phyloP scores from a whole-genome alignment of 495 filamentous ascomycete genomes.

The Chlorociboria aeruginascens region DNA sequence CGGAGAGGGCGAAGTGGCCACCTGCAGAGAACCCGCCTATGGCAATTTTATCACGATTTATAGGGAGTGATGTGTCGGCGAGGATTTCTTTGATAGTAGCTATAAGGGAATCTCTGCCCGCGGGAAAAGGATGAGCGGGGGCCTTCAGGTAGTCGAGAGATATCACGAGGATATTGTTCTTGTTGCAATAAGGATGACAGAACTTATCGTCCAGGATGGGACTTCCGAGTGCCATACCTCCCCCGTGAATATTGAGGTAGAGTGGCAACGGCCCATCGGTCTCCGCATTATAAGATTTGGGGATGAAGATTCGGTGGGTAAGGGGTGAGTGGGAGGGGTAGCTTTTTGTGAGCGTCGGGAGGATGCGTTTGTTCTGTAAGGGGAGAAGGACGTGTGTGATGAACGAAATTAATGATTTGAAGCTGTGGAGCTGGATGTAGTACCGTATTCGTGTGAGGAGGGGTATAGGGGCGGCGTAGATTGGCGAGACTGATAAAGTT shows the following conservation, averaged over 20 bases:
- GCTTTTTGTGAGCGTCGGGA: conserved; percentile 18
- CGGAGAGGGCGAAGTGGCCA: conserved; percentile 23
- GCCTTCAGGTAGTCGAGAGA: conserved; percentile 27
- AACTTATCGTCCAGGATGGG: conserved; percentile 24
- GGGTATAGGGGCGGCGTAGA: not conserved
- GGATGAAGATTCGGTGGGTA: conserved; percentile 24
- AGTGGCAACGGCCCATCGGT: conserved; percentile 19
- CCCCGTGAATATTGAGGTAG: conserved; percentile 30
- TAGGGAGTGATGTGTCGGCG: conserved; percentile 17
- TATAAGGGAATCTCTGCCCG: conserved; percentile 19
- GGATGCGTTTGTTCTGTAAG: conserved; percentile 2
- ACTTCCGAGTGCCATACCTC: conserved; percentile 23
- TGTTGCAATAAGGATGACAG: conserved; percentile 21
- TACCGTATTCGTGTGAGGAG: conserved; percentile 2
- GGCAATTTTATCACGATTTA: conserved; percentile 18
- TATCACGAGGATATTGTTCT: conserved; percentile 24
- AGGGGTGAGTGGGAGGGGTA: conserved; percentile 24
- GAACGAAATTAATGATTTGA: conserved; percentile 6
- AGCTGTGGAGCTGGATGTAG: not conserved
- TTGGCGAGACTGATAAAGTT: no score
- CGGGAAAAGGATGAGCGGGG: conserved; percentile 24
- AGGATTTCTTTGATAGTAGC: conserved; percentile 17
- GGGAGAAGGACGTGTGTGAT: no score
- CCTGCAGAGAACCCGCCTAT: conserved; percentile 31
- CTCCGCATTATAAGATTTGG: conserved; percentile 12